phyloP scores from a whole-genome alignment of 352 stramenopile species.

The Phytophthora tentaculata region DNA sequence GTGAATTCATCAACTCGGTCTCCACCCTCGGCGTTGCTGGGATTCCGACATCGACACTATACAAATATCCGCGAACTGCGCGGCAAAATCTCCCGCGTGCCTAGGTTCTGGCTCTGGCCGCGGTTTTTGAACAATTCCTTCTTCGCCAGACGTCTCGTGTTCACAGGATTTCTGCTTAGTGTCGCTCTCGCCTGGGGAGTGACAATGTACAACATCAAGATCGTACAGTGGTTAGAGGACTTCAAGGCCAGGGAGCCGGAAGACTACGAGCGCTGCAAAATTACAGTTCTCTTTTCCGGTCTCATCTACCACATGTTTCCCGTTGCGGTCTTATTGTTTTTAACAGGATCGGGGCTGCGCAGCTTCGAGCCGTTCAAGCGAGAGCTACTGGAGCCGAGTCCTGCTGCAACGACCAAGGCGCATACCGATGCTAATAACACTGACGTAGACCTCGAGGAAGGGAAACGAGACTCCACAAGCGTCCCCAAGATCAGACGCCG shows the following conservation, averaged over 20 bases:
- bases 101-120: slow-evolving; percentile 53
- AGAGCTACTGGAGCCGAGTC: slow-evolving; percentile 25
- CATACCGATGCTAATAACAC: background rate
- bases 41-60: slow-evolving; percentile 18
- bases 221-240: slow-evolving; percentile 14
- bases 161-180: slow-evolving; percentile 43
- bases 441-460: slow-evolving; percentile 9
- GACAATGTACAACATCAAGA: slow-evolving; percentile 61
- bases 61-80: slow-evolving; percentile 22
- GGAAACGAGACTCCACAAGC: slow-evolving; percentile 28
- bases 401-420: background rate
- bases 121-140: slow-evolving; percentile 78
- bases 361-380: slow-evolving; percentile 74
- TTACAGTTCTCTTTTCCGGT: slow-evolving; percentile 54
- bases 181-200: slow-evolving; percentile 47
- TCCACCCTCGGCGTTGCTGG: slow-evolving; percentile 10
- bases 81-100: slow-evolving; percentile 46
- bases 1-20: slow-evolving; percentile 3
- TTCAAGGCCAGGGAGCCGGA: slow-evolving; percentile 43
- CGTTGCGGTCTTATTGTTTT: slow-evolving; percentile 50
- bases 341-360: slow-evolving; percentile 62
- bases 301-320: slow-evolving; percentile 68
- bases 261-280: slow-evolving; percentile 52
- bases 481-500: slow-evolving; percentile 63
- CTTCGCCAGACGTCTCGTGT: slow-evolving; percentile 65